Percentiles rank a stretch among this genome's conserved stretches.
Conservation (phyloP, 2,329 filamentous ascomycete genomes). For the Stemphylium vesicarium region DNA sequence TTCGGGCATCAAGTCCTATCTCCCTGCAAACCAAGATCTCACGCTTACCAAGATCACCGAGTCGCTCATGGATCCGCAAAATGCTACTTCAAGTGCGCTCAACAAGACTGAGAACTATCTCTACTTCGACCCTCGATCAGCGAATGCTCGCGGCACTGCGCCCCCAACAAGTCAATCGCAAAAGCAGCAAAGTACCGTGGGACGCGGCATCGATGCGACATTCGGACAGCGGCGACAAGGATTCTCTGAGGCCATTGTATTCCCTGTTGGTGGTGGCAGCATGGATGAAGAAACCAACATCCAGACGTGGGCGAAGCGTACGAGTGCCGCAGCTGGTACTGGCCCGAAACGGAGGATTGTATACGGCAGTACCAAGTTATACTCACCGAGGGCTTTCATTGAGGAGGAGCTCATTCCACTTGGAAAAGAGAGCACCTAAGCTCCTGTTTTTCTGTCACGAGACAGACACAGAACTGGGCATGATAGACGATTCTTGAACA, state of each 20-base stretch:
- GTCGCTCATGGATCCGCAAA: constrained; percentile 93
- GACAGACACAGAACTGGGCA: background rate
- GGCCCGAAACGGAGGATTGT: constrained; percentile 80
- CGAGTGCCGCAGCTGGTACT: constrained; percentile 60
- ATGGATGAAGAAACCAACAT: constrained; percentile 99
- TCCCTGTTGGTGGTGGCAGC: constrained; percentile 88
- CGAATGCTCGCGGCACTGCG: constrained; percentile 90
- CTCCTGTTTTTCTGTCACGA: background rate
- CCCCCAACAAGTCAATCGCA: constrained; percentile 72
- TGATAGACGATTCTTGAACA: background rate
- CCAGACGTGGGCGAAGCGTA: constrained; percentile 91
- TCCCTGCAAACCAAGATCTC: constrained; percentile 94
- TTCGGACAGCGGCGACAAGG: constrained; percentile 92
- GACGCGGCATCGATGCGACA: constrained; percentile 73
- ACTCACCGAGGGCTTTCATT: constrained; percentile 68
- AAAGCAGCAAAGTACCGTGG: constrained; percentile 50
- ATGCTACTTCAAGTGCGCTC: constrained; percentile 88
- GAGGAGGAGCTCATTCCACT: constrained; percentile 62
- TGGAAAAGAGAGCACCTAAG: constrained; percentile 57
- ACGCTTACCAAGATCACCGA: constrained; percentile 98
- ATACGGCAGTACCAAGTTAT: constrained; percentile 86
- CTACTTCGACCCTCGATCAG: constrained; percentile 94
- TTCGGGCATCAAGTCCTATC: constrained; percentile 95
- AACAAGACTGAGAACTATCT: constrained; percentile 96
- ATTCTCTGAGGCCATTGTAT: constrained; percentile 90